Base-by-base conservation (phyloP, 306 rosid species). In the Lotus japonicus region DNA sequence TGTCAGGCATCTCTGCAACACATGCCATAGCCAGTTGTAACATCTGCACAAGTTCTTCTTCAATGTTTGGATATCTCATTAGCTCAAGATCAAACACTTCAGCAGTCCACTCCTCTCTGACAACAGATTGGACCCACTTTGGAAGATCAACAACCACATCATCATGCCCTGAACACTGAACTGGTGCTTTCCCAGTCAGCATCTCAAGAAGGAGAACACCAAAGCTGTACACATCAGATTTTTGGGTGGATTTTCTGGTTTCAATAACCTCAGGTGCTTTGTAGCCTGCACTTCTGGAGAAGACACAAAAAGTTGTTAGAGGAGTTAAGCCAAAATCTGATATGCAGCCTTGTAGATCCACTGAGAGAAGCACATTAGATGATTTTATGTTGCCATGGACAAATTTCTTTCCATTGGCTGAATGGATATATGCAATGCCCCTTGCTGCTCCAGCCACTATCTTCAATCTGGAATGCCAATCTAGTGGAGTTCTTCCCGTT, bases 11-110 rank as follows among this genome's bases (percentile, higher is more conserved):
- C 80, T 21, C 66, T 18, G 88, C 86, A n/a, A 90, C 98, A 21
- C 98, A 90, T 3, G 96, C 90, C 97, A 94, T 88, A 60, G 94
- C 97, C 53, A 94, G 81, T 76, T 94, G 97, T 70, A 94, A 86
- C 96, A 90, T 90, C 76, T 94, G 98, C 59, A 94, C 96, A 75
- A 90, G 21, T 72, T 94, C 98, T 58, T 92, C 98, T 84, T 90
- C 98, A 56, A 90, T 90, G 46, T 86, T 82, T 51, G 80, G 82
- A 51, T 80, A 80, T 64, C 80, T 86, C 90, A 86, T 87, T 0
- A 92, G 84, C 80, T 92, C 91, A 17, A 88, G 82, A 76, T 94
- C 97, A 82, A 94, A 90, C 70, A 94, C 98, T 88, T 94, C 98
- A 8, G 92, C 81, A 58, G 97, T 94, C 98, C 98, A 86, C 61